Evolutionary conservation across 768 basidiomycete species (phyloP).

Genomic region (Coprinopsis sp.): DNA sequence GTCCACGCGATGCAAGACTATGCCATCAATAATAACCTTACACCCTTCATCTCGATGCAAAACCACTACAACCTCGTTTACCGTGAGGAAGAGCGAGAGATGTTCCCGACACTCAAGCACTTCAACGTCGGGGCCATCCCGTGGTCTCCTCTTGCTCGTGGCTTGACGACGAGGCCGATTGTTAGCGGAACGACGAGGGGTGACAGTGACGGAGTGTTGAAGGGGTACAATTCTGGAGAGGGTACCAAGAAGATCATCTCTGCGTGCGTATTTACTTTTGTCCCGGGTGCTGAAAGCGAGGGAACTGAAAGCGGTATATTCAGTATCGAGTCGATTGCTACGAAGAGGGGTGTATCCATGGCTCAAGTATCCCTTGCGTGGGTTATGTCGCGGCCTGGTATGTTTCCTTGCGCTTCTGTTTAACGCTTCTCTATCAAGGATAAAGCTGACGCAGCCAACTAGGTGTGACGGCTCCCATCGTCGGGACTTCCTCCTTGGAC

Average conservation of each 20-base stretch:
- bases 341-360: slow-evolving; percentile 49
- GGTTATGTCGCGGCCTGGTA: slow-evolving; percentile 40
- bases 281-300: background rate
- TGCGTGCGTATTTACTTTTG: slow-evolving; percentile 25
- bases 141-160: slow-evolving; percentile 57
- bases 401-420: background rate
- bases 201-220: slow-evolving; percentile 30
- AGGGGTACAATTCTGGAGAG: slow-evolving; percentile 19
- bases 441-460: background rate
- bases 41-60: slow-evolving; percentile 67
- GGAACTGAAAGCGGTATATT: background rate
- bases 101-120: slow-evolving; percentile 56
- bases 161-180: slow-evolving; percentile 40
- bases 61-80: slow-evolving; percentile 61
- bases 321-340: slow-evolving; percentile 54
- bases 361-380: slow-evolving; percentile 54
- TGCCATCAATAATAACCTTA: slow-evolving; percentile 52
- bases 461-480: slow-evolving; percentile 54
- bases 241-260: slow-evolving; percentile 34
- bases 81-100: slow-evolving; percentile 61
- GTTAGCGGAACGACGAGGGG: slow-evolving; percentile 35
- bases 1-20: slow-evolving; percentile 58
- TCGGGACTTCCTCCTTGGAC: slow-evolving; percentile 48
- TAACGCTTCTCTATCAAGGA: background rate
- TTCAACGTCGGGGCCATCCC: slow-evolving; percentile 54